These are phyloP conservation scores for Lactarius sanguifluus DNA, from an alignment of 768 basidiomycete genomes.

Conservation along the genomic window DNA sequence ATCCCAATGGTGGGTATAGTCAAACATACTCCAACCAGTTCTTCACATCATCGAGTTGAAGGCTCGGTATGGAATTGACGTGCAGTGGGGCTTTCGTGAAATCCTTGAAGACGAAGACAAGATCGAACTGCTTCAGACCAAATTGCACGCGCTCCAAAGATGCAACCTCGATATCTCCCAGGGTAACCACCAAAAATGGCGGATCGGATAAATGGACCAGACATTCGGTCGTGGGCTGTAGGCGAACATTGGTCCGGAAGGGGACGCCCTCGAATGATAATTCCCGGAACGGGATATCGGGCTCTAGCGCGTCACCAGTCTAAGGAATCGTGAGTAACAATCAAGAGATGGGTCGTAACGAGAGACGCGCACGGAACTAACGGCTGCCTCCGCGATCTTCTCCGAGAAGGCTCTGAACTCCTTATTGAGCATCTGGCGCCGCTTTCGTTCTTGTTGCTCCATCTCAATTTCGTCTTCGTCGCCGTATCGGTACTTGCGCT, in stretches of 20 bases:
- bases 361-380: slow-evolving; percentile 58
- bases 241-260: slow-evolving; percentile 88
- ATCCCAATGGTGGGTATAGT: slow-evolving; percentile 6
- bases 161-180: slow-evolving; percentile 93
- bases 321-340: slow-evolving; percentile 35
- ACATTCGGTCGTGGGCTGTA: slow-evolving; percentile 96
- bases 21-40: slow-evolving; percentile 93
- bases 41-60: slow-evolving; percentile 94
- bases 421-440: slow-evolving; percentile 85
- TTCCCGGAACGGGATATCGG: slow-evolving; percentile 97
- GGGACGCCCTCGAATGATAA: slow-evolving; percentile 97
- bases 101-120: slow-evolving; percentile 96
- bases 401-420: slow-evolving; percentile 94
- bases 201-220: slow-evolving; percentile 93
- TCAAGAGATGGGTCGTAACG: not conserved
- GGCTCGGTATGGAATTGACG: slow-evolving; percentile 92
- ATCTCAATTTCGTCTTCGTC: slow-evolving; percentile 99
- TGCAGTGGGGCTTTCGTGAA: slow-evolving; percentile 91
- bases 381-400: slow-evolving; percentile 83
- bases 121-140: slow-evolving; percentile 93
- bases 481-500: slow-evolving; percentile 93
- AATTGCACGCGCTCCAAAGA: slow-evolving; percentile 97
- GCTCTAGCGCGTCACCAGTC: slow-evolving; percentile 83
- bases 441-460: slow-evolving; percentile 94
- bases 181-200: slow-evolving; percentile 93